Evolutionary conservation across 257 asterid species (phyloP), one percentile per base, ranked within the genome.

Genomic region (Paraleonurus japonicus): DNA sequence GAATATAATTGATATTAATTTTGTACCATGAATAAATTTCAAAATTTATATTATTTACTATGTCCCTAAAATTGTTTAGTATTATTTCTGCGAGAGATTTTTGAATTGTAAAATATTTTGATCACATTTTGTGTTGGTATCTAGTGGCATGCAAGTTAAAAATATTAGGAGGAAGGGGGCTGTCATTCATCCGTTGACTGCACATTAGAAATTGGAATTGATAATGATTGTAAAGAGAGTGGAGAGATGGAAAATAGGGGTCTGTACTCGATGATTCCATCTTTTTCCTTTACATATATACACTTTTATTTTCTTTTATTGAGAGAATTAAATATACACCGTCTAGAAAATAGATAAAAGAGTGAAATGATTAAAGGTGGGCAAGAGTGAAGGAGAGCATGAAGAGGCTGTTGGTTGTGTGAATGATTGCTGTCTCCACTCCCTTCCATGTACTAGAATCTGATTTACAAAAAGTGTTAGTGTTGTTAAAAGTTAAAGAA

Each of bases 361-460:
- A 53, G 71, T n/a, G 82, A 48, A 75, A 86, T 89, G 87, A 87
- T 86, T 75, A 86, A 67, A 78, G 65, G 69, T 20, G 48, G 64
- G 60, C 47, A 68, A 73, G 79, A 73, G 74, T 72, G 77, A 73
- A 41, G 74, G 48, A 37, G 76, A 73, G 82, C 75, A 70, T 71
- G 77, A 73, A 48, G 72, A 32, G 58, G 79, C 63, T 16, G 74
- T 60, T 74, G 77, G 85, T 79, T 85, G 80, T 47, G 77, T 41
- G 65, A 85, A 87, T 90, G 82, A 90, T 90, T 80, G 87, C 80
- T 87, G 92, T 85, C 78, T 79, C 85, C 88, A 80, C 87, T 76
- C 23, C 66, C 28, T 17, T 19, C 58, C 45, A 65, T 47, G 24
- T 13, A 76, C 35, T 51, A 27, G 16, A 65, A 60, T 60, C 33